A percentile compares a stretch with the other conserved stretches of the same genome.
phyloP scores from a whole-genome alignment of 352 stramenopile species.

The Phytophthora lateralis region DNA sequence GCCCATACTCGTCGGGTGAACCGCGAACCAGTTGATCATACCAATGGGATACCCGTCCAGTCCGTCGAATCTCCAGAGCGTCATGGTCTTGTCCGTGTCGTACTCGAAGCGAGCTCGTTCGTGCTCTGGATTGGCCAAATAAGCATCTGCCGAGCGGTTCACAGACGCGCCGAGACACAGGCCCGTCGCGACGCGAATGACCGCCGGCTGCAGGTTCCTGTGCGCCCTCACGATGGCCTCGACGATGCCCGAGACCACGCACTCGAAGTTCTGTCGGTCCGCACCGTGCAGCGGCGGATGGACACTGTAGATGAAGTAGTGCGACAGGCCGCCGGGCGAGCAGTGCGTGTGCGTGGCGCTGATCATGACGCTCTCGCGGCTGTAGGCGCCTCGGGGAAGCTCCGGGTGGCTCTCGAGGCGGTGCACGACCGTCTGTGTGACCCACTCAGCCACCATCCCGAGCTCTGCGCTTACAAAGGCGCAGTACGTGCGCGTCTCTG shows the following conservation, averaged over 20 bases:
- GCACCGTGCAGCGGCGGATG: slow-evolving; percentile 75
- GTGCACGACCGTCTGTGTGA: slow-evolving; percentile 81
- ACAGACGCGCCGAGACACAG: slow-evolving; percentile 82
- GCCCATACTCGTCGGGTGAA: slow-evolving; percentile 94
- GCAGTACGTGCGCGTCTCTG: slow-evolving; percentile 37
- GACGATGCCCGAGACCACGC: slow-evolving; percentile 89
- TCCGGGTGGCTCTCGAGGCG: slow-evolving; percentile 57
- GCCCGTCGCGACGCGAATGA: slow-evolving; percentile 67
- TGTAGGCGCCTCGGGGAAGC: slow-evolving; percentile 55
- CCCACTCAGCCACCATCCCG: slow-evolving; percentile 89
- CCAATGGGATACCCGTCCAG: slow-evolving; percentile 83
- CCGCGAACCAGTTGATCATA: slow-evolving; percentile 95
- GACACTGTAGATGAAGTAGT: slow-evolving; percentile 93
- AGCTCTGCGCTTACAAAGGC: slow-evolving; percentile 91
- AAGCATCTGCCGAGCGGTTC: slow-evolving; percentile 90
- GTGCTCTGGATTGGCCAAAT: slow-evolving; percentile 85
- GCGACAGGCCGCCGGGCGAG: slow-evolving; percentile 87
- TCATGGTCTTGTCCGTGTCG: slow-evolving; percentile 94
- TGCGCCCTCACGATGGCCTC: slow-evolving; percentile 82
- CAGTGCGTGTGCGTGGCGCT: slow-evolving; percentile 94
- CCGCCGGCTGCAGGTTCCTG: slow-evolving; percentile 66
- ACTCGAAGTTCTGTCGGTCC: slow-evolving; percentile 89
- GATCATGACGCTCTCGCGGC: slow-evolving; percentile 84
- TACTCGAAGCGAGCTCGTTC: slow-evolving; percentile 82
- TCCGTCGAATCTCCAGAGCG: slow-evolving; percentile 86